A percentile compares a stretch with the other conserved stretches of the same genome.
These are phyloP conservation scores for Arthrobotrys musiformis DNA, from an alignment of 2,329 filamentous ascomycete genomes.

Conservation along the genomic window DNA sequence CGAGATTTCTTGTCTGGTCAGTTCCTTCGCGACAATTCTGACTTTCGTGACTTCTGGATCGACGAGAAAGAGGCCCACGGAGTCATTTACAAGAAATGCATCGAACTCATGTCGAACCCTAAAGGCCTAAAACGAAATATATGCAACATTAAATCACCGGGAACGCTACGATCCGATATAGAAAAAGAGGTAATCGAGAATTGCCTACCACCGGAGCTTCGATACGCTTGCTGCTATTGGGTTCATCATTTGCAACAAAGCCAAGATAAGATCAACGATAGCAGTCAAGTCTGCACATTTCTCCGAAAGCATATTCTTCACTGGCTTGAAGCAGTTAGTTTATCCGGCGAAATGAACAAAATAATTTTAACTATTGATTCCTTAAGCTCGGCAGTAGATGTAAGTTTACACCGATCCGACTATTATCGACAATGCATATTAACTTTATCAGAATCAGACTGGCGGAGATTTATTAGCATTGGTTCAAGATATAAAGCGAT, in stretches of 20 bases:
- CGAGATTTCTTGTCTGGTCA: conserved; percentile 27
- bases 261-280: conserved; percentile 56
- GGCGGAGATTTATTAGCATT: not conserved
- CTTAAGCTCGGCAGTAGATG: not conserved
- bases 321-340: conserved; percentile 62
- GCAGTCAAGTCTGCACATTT: conserved; percentile 60
- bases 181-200: conserved; percentile 56
- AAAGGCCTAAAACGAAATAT: conserved; percentile 59
- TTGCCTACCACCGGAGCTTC: conserved; percentile 61
- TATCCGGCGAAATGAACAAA: conserved; percentile 58
- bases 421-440: not conserved
- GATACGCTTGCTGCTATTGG: conserved; percentile 63
- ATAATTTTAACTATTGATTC: conserved; percentile 36
- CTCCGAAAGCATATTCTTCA: conserved; percentile 61
- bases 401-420: not conserved
- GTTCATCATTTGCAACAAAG: conserved; percentile 60
- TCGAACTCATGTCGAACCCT: conserved; percentile 10
- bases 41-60: not conserved
- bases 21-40: not conserved
- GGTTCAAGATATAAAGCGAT: conserved; percentile 17
- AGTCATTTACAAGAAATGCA: not conserved
- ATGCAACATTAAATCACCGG: conserved; percentile 56
- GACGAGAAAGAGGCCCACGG: not conserved
- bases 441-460: not conserved
- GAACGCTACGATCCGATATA: conserved; percentile 54